These are phyloP conservation scores for Dioszegia crocea DNA, from an alignment of 768 basidiomycete genomes.

Conservation along the genomic window DNA sequence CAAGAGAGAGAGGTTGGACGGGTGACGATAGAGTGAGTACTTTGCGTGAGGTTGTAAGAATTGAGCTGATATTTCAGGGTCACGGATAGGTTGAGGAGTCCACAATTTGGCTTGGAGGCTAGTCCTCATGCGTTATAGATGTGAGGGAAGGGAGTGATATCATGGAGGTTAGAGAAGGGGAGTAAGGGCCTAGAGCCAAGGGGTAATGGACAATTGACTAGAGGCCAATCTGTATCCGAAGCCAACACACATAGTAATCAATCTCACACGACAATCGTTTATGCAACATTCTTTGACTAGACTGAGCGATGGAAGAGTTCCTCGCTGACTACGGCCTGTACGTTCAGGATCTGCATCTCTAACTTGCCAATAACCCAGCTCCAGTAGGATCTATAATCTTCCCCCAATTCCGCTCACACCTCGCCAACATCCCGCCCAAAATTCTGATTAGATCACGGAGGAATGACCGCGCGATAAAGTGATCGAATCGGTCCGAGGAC, in stretches of 20 bases:
- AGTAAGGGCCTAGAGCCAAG: not conserved
- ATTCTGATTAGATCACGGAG: constrained; percentile 15
- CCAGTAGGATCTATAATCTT: constrained; percentile 40
- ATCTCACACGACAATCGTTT: constrained; percentile 5
- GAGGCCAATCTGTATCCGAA: not conserved
- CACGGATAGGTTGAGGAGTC: constrained; percentile 36
- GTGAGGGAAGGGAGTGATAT: too few relatives aligned
- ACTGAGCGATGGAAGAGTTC: too few relatives aligned
- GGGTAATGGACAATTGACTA: constrained; percentile 7
- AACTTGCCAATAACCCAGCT: not conserved
- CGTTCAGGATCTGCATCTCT: too few relatives aligned
- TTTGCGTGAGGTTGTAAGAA: not conserved
- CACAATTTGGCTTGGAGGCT: constrained; percentile 39
- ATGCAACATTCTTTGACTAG: constrained; percentile 3
- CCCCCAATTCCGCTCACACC: constrained; percentile 34
- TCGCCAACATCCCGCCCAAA: constrained; percentile 25
- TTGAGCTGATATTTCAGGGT: constrained; percentile 27
- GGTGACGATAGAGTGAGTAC: constrained; percentile 45
- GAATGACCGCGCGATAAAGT: constrained; percentile 23
- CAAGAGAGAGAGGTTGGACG: constrained; percentile 47
- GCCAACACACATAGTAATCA: not conserved
- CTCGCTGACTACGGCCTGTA: too few relatives aligned
- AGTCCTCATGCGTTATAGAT: constrained; percentile 41
- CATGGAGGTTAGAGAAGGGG: not conserved
- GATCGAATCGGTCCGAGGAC: constrained; percentile 32